Conservation (phyloP, 306 rosid genomes). For the Acacia crassicarpa region DNA sequence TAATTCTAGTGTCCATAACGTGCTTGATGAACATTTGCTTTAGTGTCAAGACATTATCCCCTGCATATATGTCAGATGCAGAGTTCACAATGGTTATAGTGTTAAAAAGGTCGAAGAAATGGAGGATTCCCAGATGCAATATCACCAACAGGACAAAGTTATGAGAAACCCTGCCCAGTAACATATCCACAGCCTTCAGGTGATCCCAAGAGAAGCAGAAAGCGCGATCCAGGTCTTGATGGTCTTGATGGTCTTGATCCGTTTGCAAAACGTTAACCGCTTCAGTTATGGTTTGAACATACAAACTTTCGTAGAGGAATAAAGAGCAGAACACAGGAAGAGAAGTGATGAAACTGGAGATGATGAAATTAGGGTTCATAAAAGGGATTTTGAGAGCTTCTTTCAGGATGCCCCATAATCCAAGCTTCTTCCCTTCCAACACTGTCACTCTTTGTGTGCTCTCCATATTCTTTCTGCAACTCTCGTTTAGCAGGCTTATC, state of each 20-base stretch:
- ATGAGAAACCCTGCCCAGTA: slow-evolving; percentile 8
- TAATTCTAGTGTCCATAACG: slow-evolving; percentile 24
- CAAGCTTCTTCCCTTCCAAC: slow-evolving; percentile 1
- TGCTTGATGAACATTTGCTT: slow-evolving; percentile 24
- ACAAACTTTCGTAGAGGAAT: slow-evolving; percentile 13
- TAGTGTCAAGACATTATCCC: neutral
- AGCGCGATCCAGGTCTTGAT: neutral
- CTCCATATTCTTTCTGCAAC: slow-evolving; percentile 24
- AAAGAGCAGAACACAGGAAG: slow-evolving; percentile 24
- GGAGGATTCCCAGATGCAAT: slow-evolving; percentile 27
- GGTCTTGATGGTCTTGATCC: neutral
- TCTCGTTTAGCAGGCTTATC: neutral
- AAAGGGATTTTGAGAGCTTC: slow-evolving; percentile 24
- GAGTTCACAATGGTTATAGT: slow-evolving; percentile 16
- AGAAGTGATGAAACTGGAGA: slow-evolving; percentile 22
- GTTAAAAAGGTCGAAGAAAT: slow-evolving; percentile 23
- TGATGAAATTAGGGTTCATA: slow-evolving; percentile 19
- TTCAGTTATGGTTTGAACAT: slow-evolving; percentile 4
- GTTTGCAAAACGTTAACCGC: neutral
- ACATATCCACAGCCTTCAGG: neutral
- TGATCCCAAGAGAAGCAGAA: neutral
- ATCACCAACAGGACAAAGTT: neutral
- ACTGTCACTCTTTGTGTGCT: neutral
- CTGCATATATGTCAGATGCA: slow-evolving; percentile 11
- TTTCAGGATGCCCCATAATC: slow-evolving; percentile 6